These are phyloP conservation scores for Yamadazyma akitaensis DNA, from an alignment of 805 yeast genomes.

Conservation along the genomic window DNA sequence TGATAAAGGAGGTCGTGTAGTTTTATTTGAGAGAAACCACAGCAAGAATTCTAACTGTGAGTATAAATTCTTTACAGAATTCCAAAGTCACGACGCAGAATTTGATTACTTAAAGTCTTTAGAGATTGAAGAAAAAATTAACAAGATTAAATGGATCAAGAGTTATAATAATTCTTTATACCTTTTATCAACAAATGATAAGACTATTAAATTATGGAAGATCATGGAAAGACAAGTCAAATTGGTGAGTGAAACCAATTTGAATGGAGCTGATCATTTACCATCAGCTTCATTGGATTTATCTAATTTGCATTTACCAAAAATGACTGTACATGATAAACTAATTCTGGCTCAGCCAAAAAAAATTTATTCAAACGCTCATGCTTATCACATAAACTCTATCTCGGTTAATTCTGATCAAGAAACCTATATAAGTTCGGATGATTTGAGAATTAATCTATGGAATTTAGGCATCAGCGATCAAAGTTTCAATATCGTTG, in stretches of 20 bases:
- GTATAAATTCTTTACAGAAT: conserved; percentile 92
- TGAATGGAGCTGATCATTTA: conserved; percentile 35
- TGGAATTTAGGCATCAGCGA: conserved; percentile 96
- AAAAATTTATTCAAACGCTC: conserved; percentile 89
- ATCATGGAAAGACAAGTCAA: conserved; percentile 87
- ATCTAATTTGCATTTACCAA: conserved; percentile 64
- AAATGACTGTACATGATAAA: conserved; percentile 89
- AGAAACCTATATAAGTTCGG: conserved; percentile 90
- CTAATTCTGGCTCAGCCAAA: conserved; percentile 94
- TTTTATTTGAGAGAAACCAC: conserved; percentile 85
- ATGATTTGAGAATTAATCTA: conserved; percentile 89
- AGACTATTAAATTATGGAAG: conserved; percentile 98
- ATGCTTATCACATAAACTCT: conserved; percentile 96
- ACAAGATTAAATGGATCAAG: conserved; percentile 94
- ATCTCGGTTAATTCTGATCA: conserved; percentile 93
- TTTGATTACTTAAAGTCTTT: conserved; percentile 93
- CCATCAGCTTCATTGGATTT: conserved; percentile 18
- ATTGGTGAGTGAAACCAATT: conserved; percentile 87
- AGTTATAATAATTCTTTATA: conserved; percentile 88
- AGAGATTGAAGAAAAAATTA: conserved; percentile 97
- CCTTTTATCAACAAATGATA: conserved; percentile 88
- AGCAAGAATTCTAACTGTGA: conserved; percentile 67
- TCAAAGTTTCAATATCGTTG: conserved; percentile 94
- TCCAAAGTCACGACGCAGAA: conserved; percentile 98
- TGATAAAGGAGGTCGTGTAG: conserved; percentile 97